Evolutionary conservation across 2,329 filamentous ascomycete genomes (phyloP).

Genomic region (Fusarium sp.): DNA sequence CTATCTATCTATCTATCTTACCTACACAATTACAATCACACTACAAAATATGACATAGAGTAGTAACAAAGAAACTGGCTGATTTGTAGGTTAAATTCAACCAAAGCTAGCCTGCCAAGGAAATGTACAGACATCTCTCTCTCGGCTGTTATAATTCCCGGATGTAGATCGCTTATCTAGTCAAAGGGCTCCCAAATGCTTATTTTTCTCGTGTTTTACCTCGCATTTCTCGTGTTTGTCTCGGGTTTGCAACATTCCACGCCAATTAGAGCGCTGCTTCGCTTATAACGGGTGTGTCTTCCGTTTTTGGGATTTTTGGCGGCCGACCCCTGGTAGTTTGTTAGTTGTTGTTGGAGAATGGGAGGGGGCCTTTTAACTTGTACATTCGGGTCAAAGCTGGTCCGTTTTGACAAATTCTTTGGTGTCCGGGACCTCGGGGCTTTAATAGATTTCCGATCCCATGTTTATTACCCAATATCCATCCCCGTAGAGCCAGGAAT

Average conservation of each 20-base stretch:
- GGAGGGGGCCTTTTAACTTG: neutral
- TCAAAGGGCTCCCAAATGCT: conserved; percentile 10
- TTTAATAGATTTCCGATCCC: conserved; percentile 27
- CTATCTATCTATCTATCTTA: no score
- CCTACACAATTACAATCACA: neutral
- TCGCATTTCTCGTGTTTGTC: conserved; percentile 23
- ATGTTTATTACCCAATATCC: neutral
- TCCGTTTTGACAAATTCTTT: conserved; percentile 17
- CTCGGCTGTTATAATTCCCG: conserved; percentile 24
- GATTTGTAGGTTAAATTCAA: conserved; percentile 15
- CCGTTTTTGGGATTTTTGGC: conserved; percentile 10
- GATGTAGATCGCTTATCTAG: conserved; percentile 27
- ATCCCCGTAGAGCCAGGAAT: neutral
- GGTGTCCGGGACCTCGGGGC: conserved; percentile 26
- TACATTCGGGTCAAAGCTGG: conserved; percentile 18
- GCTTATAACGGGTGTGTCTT: neutral
- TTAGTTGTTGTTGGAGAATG: neutral
- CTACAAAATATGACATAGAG: neutral
- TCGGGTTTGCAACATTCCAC: conserved; percentile 1
- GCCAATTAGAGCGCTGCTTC: neutral
- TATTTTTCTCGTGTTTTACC: conserved; percentile 17
- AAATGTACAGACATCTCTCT: neutral
- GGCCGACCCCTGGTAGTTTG: conserved; percentile 37
- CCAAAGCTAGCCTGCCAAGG: conserved; percentile 1
- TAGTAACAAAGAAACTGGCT: neutral